Base-by-base conservation (phyloP, 2,329 filamentous ascomycete species). In the Paraconiothyrium brasiliense region DNA sequence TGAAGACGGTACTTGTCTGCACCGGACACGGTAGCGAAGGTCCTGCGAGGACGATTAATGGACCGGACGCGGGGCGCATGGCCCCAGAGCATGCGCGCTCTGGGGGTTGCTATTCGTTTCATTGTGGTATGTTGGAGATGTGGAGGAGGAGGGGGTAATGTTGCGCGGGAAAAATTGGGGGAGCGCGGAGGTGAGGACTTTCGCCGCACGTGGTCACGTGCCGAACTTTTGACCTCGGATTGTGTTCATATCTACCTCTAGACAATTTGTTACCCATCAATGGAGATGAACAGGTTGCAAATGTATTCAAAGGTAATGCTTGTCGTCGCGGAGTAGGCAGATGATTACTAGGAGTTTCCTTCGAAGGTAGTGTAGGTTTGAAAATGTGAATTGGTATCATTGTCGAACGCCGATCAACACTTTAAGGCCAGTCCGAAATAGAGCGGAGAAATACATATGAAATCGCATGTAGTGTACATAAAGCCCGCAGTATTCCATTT, bases 21-120 rank as follows among this genome's bases (percentile, higher is more conserved):
- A 68, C 78, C 76, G 58, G 80, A 74, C 62, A 83, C 77, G 32
- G 81, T 83, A 65, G 83, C 83, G 65, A 84, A 81, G 8, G 74
- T 69, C 41, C 82, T 76, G 50, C 72, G 71, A 24, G 71, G 59
- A 34, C 74, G 74, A 60, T 70, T 67, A 75, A 77, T 47, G 16
- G 80, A 81, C 71, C 81, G 76, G 35, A 82, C 79, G 57, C 82
- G 81, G 49, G 82, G 81, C 62, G 80, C 80, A 74, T 83, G 81
- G 62, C 79, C 79, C 82, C 81, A 83, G 73, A 83, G 80, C 75
- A 78, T 73, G 35, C 71, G 75, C 57, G 75, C 73, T 67, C 72
- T 70, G 63, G 71, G 64, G 47, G 72, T 69, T 41, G 72, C 62
- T 35, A 70, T 47, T 62, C 69, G 58, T 51, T 72, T 65, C 73